Conservation (phyloP, 2,329 filamentous ascomycete genomes). For the Ceratocystis albifundus region DNA sequence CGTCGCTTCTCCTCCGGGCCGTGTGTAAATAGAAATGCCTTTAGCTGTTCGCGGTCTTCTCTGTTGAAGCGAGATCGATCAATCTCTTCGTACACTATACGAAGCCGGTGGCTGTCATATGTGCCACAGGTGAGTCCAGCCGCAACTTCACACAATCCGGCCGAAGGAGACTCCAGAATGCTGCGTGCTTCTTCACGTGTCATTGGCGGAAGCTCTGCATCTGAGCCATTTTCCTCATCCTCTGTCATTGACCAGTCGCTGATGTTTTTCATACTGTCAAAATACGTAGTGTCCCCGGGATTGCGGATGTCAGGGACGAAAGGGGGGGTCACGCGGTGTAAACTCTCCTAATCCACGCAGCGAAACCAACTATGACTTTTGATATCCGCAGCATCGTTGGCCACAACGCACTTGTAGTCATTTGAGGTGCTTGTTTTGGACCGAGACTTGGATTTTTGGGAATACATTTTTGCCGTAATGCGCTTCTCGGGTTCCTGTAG, state of each 20-base stretch:
- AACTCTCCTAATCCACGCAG: slow-evolving; percentile 62
- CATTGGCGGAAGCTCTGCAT: slow-evolving; percentile 14
- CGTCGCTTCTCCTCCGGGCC: slow-evolving; percentile 61
- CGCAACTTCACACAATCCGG: slow-evolving; percentile 31
- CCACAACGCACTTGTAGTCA: slow-evolving; percentile 46
- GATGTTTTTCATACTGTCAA: slow-evolving; percentile 69
- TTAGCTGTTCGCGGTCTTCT: slow-evolving; percentile 35
- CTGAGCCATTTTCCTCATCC: background rate
- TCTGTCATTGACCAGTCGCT: slow-evolving; percentile 42
- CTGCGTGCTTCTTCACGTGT: slow-evolving; percentile 17
- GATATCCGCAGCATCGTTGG: slow-evolving; percentile 78
- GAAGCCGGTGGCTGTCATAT: slow-evolving; percentile 39
- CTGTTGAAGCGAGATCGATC: slow-evolving; percentile 32
- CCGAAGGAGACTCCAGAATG: slow-evolving; percentile 34
- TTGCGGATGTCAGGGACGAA: slow-evolving; percentile 63
- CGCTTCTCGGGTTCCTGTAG: slow-evolving; percentile 64
- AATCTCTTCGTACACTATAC: slow-evolving; percentile 40
- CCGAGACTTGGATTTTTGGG: slow-evolving; percentile 39
- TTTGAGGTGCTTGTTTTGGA: slow-evolving; percentile 23
- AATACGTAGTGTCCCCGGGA: slow-evolving; percentile 73
- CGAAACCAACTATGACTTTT: slow-evolving; percentile 80
- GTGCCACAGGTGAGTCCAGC: slow-evolving; percentile 38
- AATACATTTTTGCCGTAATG: slow-evolving; percentile 65
- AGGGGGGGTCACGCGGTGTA: slow-evolving; percentile 61
- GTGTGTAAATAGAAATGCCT: slow-evolving; percentile 41